Evolutionary conservation across 2,329 filamentous ascomycete species (phyloP), one percentile per base, ranked within the genome.

Genomic region (Colletotrichum limetticola): DNA sequence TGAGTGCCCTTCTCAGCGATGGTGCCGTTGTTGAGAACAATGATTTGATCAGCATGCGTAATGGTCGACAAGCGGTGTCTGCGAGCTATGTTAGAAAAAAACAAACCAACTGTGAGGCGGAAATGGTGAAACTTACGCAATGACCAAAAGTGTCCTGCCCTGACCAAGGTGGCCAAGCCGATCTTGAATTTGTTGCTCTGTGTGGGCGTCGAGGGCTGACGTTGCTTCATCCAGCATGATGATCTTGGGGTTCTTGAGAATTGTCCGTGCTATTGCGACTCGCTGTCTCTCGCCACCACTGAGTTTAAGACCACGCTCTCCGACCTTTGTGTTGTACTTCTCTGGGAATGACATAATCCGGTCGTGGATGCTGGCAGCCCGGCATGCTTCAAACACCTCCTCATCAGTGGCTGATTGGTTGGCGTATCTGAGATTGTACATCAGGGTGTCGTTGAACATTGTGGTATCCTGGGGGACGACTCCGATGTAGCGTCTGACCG

Each of bases 381-480:
- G 89, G 81, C 95, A 98, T 14, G 95, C 95, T 57, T 90, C 91
- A 78, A 91, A 93, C 2, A 98, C 91, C 32, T 98, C 91, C 76
- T 96, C 93, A 72, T 97, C 92, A 0, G 93, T 93, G 12, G 93
- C 95, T 32, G 89, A 83, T 56, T 94, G 94, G 75, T 96, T 96
- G 72, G 95, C 95, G 80, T 98, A 98, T 80, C 92, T 93, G 74
- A 98, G 86, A 80, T 98, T 98, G 85, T 97, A 98, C 94, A 98
- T 97, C 75, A 98, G 85, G 1, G 93, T 93, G 81, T 98, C 95
- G 81, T 98, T 98, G 88, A 98, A 98, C 57, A 98, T 87, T 6
- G 97, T 94, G 5, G 96, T 98, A 78, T 99, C 97, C 82, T 99
- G 97, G 1, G 97, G 97, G 7, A 99, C 97, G 56, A 99, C 96